Evolutionary conservation across 2,329 filamentous ascomycete species (phyloP).

Genomic region (Parastagonospora avenae): DNA sequence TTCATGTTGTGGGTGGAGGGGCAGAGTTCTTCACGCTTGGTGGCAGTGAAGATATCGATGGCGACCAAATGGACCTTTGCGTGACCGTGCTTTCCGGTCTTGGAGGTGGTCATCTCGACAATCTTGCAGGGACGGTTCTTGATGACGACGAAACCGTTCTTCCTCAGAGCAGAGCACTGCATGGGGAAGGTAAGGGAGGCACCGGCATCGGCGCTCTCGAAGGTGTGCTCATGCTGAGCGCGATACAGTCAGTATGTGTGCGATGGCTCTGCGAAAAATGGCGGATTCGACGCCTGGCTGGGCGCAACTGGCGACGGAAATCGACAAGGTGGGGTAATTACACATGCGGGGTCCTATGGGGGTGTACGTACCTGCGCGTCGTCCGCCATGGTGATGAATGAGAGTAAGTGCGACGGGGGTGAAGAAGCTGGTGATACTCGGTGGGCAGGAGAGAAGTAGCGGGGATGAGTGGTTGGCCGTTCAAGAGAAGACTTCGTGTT

Average conservation of each 20-base stretch:
- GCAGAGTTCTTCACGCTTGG: constrained; percentile 99
- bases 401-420: constrained; percentile 43
- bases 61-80: constrained; percentile 99
- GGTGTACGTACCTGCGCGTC: constrained; percentile 65
- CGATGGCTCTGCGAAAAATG: constrained; percentile 4
- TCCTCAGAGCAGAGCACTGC: constrained; percentile 99
- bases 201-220: constrained; percentile 95
- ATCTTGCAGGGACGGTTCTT: constrained; percentile 99
- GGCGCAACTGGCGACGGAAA: constrained; percentile 39
- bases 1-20: constrained; percentile 98
- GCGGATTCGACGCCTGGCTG: constrained; percentile 14
- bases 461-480: constrained; percentile 31
- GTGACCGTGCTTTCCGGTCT: constrained; percentile 99
- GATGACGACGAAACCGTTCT: constrained; percentile 99
- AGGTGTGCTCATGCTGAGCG: constrained; percentile 66
- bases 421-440: constrained; percentile 35
- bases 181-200: constrained; percentile 93
- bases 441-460: constrained; percentile 30
- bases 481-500: constrained; percentile 38
- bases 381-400: constrained; percentile 66
- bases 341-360: constrained; percentile 25
- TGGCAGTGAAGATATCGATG: constrained; percentile 98
- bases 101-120: constrained; percentile 99
- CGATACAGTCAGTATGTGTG: constrained; percentile 21
- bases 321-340: constrained; percentile 47